Conservation (phyloP, 2,329 filamentous ascomycete species). For the Blumeriella jaapii region DNA sequence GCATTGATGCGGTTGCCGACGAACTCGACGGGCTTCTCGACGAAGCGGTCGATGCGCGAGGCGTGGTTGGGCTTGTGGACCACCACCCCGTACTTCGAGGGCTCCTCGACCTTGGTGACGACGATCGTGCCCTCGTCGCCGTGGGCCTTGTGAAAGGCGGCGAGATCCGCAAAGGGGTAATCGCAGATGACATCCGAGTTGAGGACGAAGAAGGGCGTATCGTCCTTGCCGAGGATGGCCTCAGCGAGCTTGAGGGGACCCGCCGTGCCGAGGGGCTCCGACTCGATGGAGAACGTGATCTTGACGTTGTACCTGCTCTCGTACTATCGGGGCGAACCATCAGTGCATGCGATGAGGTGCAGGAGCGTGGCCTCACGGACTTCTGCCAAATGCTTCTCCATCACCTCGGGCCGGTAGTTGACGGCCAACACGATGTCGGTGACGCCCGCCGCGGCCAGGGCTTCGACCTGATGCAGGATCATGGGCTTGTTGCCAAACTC, state of each 20-base stretch:
- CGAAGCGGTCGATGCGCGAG: constrained; percentile 92
- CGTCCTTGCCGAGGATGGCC: constrained; percentile 82
- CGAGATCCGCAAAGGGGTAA: constrained; percentile 84
- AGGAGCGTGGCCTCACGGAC: constrained; percentile 36
- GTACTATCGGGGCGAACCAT: constrained; percentile 44
- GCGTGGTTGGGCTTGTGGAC: constrained; percentile 91
- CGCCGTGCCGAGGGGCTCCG: constrained; percentile 87
- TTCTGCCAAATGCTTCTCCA: constrained; percentile 88
- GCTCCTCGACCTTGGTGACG: constrained; percentile 97
- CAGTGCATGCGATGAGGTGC: constrained; percentile 8
- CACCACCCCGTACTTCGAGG: constrained; percentile 96
- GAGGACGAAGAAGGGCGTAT: constrained; percentile 92
- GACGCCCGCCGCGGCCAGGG: constrained; percentile 82
- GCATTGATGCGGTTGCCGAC: constrained; percentile 98
- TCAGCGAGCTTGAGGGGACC: constrained; percentile 93
- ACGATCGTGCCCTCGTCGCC: constrained; percentile 95
- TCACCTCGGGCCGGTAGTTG: constrained; percentile 97
- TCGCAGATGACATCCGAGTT: constrained; percentile 99
- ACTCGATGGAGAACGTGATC: constrained; percentile 95
- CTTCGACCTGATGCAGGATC: constrained; percentile 97
- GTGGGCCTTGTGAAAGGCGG: constrained; percentile 84
- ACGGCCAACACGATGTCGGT: constrained; percentile 97
- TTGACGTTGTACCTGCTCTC: constrained; percentile 86
- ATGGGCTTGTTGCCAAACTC: constrained; percentile 99
- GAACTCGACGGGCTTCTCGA: constrained; percentile 98